These are phyloP conservation scores for Erysimum cheiranthoides DNA, from an alignment of 345 rosid species.

Conservation along the genomic window DNA sequence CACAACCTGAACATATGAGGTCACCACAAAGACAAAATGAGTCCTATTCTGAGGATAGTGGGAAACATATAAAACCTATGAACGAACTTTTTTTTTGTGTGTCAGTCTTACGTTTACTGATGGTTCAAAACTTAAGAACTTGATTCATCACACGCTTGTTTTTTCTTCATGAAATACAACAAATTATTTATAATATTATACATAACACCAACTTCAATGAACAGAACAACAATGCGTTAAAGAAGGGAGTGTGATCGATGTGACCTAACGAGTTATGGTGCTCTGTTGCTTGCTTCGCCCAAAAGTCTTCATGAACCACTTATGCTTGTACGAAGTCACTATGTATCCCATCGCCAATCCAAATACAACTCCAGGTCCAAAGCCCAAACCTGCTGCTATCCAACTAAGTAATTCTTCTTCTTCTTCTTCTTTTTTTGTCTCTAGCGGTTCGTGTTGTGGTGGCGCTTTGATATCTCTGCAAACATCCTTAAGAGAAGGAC, in stretches of 20 bases:
- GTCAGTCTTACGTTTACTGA: too few relatives aligned
- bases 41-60: constrained; percentile 39
- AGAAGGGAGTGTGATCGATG: too few relatives aligned
- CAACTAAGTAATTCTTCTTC: neutral
- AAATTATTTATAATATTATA: too few relatives aligned
- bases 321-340: too few relatives aligned
- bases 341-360: neutral
- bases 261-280: neutral
- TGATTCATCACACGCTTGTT: too few relatives aligned
- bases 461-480: neutral
- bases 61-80: neutral
- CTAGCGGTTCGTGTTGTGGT: neutral
- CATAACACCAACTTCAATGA: too few relatives aligned
- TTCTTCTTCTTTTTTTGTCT: neutral
- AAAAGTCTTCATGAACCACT: constrained; percentile 6
- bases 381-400: neutral
- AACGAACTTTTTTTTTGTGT: too few relatives aligned
- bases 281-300: neutral
- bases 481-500: neutral
- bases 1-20: constrained; percentile 58
- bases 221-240: too few relatives aligned
- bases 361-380: neutral
- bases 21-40: constrained; percentile 49
- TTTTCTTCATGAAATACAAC: too few relatives aligned
- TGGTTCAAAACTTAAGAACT: too few relatives aligned